Evolutionary conservation across 768 basidiomycete genomes (phyloP).

Genomic region (Russula lepida): DNA sequence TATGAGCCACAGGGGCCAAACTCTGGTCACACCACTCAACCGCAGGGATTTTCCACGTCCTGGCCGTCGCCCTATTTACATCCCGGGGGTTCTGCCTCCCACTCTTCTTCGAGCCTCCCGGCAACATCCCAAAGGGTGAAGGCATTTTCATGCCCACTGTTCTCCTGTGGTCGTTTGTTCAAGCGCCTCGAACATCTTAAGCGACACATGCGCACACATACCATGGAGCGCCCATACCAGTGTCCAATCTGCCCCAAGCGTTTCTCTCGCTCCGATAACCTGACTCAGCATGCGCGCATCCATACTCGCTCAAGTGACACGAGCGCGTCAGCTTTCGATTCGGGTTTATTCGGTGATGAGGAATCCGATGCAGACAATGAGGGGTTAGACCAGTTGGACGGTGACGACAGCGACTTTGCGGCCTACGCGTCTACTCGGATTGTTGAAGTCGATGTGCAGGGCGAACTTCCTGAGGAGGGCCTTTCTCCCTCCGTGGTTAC

Average conservation of each 20-base stretch:
- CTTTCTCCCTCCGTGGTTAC: conserved; percentile 9
- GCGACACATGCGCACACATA: conserved; percentile 81
- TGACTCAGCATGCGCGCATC: conserved; percentile 79
- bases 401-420: conserved; percentile 21
- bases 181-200: conserved; percentile 90
- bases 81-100: conserved; percentile 15
- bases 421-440: conserved; percentile 21
- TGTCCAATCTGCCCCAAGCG: conserved; percentile 70
- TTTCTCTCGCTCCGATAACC: conserved; percentile 84
- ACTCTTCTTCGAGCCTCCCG: conserved; percentile 17
- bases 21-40: neutral
- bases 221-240: conserved; percentile 76
- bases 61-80: conserved; percentile 23
- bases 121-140: conserved; percentile 30
- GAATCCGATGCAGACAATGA: conserved; percentile 29
- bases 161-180: conserved; percentile 78
- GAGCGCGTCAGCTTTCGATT: conserved; percentile 18
- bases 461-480: conserved; percentile 19
- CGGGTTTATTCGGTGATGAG: conserved; percentile 21
- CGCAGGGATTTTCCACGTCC: conserved; percentile 16
- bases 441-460: conserved; percentile 22
- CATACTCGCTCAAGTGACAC: conserved; percentile 43
- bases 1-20: conserved; percentile 15
- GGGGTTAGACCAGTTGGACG: conserved; percentile 31
- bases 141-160: conserved; percentile 75